These are phyloP conservation scores for Cyclostephanos tholiformis DNA, from an alignment of 108 stramenopile genomes.

Conservation along the genomic window DNA sequence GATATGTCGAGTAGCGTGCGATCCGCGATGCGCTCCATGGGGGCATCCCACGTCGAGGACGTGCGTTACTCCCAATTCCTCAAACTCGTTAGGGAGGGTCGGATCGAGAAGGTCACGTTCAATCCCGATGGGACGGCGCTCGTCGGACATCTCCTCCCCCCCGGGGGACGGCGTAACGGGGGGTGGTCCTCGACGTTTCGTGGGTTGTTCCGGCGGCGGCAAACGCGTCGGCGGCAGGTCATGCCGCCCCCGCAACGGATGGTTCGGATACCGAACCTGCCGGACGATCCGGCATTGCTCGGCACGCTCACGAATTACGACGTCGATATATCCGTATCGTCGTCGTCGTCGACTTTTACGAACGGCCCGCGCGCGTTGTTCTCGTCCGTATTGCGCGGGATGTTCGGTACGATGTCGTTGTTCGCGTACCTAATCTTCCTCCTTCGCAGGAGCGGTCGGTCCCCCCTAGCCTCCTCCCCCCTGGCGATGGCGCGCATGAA, in stretches of 20 bases:
- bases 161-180: not conserved
- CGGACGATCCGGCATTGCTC: constrained; percentile 91
- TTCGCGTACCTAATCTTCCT: constrained; percentile 91
- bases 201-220: not conserved
- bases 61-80: constrained; percentile 82
- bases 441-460: constrained; percentile 61
- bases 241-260: constrained; percentile 28
- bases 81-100: constrained; percentile 59
- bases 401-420: constrained; percentile 77
- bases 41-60: constrained; percentile 31
- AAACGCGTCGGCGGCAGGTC: not conserved
- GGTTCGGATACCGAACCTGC: constrained; percentile 84
- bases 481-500: constrained; percentile 68
- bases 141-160: constrained; percentile 52
- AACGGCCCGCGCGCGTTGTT: constrained; percentile 5
- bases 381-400: constrained; percentile 43
- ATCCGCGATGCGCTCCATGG: not conserved
- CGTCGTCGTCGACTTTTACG: constrained; percentile 1
- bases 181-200: constrained; percentile 15
- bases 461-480: too few species aligned
- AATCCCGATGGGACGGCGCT: constrained; percentile 87
- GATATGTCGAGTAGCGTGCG: not conserved
- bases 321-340: constrained; percentile 43
- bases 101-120: constrained; percentile 85
- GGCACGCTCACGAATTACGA: constrained; percentile 86